phyloP scores from a whole-genome alignment of 371 early-diverging fungal genomes.

The Dichotomocladium elegans region DNA sequence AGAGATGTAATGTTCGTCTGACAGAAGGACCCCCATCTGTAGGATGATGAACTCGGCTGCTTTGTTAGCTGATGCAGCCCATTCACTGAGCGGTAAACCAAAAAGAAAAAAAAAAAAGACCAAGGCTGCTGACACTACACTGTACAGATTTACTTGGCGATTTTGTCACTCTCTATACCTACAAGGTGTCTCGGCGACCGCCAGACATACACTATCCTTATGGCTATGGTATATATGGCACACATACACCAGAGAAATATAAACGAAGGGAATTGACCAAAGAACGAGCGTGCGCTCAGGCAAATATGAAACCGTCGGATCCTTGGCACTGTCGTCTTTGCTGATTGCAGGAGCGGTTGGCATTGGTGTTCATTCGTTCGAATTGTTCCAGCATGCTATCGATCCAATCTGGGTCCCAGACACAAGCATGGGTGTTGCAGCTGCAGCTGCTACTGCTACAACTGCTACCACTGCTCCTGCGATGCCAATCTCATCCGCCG shows the following conservation, averaged over 20 bases:
- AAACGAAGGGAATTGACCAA: not conserved
- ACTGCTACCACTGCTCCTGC: not conserved
- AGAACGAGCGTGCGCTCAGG: slow-evolving; percentile 26
- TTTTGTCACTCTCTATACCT: slow-evolving; percentile 67
- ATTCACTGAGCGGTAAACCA: slow-evolving; percentile 57
- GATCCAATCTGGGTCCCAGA: too few species aligned
- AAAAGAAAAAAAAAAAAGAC: not conserved
- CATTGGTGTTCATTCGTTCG: slow-evolving; percentile 65
- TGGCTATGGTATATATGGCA: slow-evolving; percentile 52
- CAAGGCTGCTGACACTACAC: not conserved
- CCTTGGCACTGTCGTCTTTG: slow-evolving; percentile 59
- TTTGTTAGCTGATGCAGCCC: slow-evolving; percentile 65
- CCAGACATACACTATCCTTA: slow-evolving; percentile 61
- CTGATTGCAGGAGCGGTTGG: slow-evolving; percentile 59
- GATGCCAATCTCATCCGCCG: not conserved
- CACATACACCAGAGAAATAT: not conserved
- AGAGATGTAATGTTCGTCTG: not conserved
- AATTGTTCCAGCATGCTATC: slow-evolving; percentile 37
- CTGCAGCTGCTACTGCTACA: not conserved
- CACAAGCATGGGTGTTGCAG: not conserved
- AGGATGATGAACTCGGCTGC: slow-evolving; percentile 64
- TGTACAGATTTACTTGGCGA: slow-evolving; percentile 62
- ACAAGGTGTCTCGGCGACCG: slow-evolving; percentile 59
- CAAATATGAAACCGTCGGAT: slow-evolving; percentile 66
- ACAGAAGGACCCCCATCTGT: not conserved